These are phyloP conservation scores for Xylaria sp. DNA, from an alignment of 2,329 filamentous ascomycete genomes.

Conservation along the genomic window DNA sequence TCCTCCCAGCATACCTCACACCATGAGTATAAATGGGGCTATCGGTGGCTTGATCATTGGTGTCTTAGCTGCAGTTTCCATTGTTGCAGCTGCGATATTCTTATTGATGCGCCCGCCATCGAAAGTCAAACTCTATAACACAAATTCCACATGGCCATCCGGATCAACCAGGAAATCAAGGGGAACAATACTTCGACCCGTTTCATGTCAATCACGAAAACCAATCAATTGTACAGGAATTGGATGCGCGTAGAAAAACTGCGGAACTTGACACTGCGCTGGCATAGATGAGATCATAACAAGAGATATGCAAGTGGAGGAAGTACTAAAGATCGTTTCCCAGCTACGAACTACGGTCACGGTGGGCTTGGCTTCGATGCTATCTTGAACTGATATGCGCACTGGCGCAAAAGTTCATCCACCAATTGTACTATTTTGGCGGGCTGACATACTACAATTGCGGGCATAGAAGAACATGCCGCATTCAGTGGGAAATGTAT, in stretches of 20 bases:
- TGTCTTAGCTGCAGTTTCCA: not conserved
- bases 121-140: not conserved
- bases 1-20: not conserved
- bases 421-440: too few relatives aligned
- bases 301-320: not conserved
- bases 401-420: too few relatives aligned
- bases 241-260: not conserved
- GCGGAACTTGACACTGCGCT: not conserved
- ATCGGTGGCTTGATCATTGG: not conserved
- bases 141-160: not conserved
- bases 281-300: not conserved
- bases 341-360: too few relatives aligned
- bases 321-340: not conserved
- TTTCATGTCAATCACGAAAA: not conserved
- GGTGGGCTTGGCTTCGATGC: too few relatives aligned
- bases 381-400: too few relatives aligned
- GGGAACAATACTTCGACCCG: not conserved
- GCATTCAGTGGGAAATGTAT: too few relatives aligned
- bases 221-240: not conserved
- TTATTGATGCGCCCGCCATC: not conserved
- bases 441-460: too few relatives aligned
- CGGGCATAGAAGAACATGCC: too few relatives aligned
- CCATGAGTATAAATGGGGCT: not conserved
- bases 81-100: not conserved
- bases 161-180: not conserved